A percentile compares a stretch with the other conserved stretches of the same genome.
Evolutionary conservation across 2,329 filamentous ascomycete genomes (phyloP).

Genomic region (Tetracladium maxilliforme): DNA sequence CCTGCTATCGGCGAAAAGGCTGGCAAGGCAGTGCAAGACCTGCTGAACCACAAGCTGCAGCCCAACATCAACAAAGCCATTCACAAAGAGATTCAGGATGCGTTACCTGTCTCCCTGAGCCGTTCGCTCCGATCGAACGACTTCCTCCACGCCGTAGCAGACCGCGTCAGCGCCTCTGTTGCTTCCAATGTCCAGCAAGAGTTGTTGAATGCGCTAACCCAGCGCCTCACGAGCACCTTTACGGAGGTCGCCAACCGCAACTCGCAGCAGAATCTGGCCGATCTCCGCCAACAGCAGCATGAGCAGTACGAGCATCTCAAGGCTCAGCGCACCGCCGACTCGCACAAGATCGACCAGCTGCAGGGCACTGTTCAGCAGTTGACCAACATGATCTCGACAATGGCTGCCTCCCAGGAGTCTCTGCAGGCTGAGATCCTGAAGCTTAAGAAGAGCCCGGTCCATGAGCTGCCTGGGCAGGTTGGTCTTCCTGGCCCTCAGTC

Average conservation of each 20-base stretch:
- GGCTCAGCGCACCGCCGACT: conserved; percentile 14
- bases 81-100: conserved; percentile 57
- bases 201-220: too few relatives aligned
- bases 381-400: conserved; percentile 52
- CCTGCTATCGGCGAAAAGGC: conserved; percentile 59
- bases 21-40: conserved; percentile 52
- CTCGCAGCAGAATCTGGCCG: conserved; percentile 9
- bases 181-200: background rate
- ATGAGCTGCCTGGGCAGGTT: too few relatives aligned
- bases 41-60: conserved; percentile 54
- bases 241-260: conserved; percentile 6
- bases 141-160: conserved; percentile 1
- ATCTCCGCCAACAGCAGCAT: conserved; percentile 4
- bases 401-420: conserved; percentile 53
- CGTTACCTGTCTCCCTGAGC: conserved; percentile 51
- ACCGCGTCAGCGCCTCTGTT: background rate
- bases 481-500: too few relatives aligned
- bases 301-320: conserved; percentile 7
- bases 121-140: conserved; percentile 37
- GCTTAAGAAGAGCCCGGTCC: conserved; percentile 32
- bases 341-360: conserved; percentile 59
- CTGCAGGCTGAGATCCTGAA: conserved; percentile 52
- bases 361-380: conserved; percentile 50
- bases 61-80: conserved; percentile 45
- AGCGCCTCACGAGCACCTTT: background rate